Conservation (phyloP, 164 flowering plant species). For the Magnolia officinalis region DNA sequence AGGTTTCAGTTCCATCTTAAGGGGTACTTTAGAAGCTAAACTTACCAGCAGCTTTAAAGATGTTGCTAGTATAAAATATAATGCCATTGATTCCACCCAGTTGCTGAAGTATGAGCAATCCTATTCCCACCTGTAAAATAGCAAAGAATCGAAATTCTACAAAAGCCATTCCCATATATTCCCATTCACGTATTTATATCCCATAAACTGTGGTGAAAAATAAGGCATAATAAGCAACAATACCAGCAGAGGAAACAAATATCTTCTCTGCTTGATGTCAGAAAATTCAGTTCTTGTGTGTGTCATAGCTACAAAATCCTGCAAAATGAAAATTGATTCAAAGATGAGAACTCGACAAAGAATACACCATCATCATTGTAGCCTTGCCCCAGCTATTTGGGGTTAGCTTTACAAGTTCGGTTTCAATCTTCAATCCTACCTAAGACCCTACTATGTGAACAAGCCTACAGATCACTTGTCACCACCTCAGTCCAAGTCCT, state of each 20-base stretch:
- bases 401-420: too few relatives aligned
- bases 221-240: constrained; percentile 1
- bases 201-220: neutral
- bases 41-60: constrained; percentile 79
- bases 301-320: constrained; percentile 70
- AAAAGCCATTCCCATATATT: too few relatives aligned
- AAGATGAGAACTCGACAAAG: constrained; percentile 3
- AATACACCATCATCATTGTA: neutral
- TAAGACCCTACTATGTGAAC: too few relatives aligned
- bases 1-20: too few relatives aligned
- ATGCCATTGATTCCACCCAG: constrained; percentile 83
- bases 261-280: constrained; percentile 69
- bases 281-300: constrained; percentile 55
- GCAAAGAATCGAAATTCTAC: too few relatives aligned
- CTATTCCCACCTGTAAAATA: constrained; percentile 73
- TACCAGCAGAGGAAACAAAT: constrained; percentile 90
- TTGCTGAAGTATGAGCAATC: constrained; percentile 79
- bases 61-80: constrained; percentile 77
- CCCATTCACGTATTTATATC: constrained; percentile 2
- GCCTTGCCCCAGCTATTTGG: too few relatives aligned
- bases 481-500: too few relatives aligned
- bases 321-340: constrained; percentile 15
- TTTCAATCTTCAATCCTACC: too few relatives aligned
- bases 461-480: too few relatives aligned
- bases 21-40: neutral